Evolutionary conservation across 495 filamentous ascomycete genomes (phyloP), one percentile per base, ranked within the genome.

Genomic region (Penicillium soppii): DNA sequence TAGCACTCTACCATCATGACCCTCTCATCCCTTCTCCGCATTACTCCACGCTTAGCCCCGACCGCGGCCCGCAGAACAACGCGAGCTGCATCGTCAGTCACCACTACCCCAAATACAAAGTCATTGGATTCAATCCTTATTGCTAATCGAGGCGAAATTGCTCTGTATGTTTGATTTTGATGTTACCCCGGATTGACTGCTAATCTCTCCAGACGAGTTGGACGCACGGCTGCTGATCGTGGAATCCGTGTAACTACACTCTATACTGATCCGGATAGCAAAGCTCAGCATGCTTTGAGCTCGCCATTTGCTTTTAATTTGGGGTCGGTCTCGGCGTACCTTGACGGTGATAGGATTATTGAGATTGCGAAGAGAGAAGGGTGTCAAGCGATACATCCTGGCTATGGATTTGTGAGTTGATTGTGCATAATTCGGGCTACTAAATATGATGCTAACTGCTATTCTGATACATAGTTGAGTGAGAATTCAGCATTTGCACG

Each of bases 81-180:
- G 41, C 61, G 72, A 60, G 53, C 66, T 40, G 67, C 64, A 22
- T 77, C 70, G 8, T 70, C 74, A 12, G 49, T 65, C 19, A 54
- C 70, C 2, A 58, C 42, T 33, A 43, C 52, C 7, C 16, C 66
- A 23, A 57, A 52, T 19, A 54, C 37, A 27, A 65, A 61, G 3
- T 82, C 90, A 9, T 77, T 97, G 47, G 85, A 86, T 39, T 95
- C 91, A 13, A 86, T 97, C 41, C 76, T 97, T 1, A 97, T 99
- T 62, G 94, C 94, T 13, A 99, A 99, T 64, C 84, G 94, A 56
- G 94, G 94, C 53, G 94, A 99, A 66, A 99, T 99, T 62, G 95
- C 94, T 45, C 75, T 97, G 77, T 88, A 65, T 43, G 78, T 68
- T 16, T 35, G 17, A 13, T n/a, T 33, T 32, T 41, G 2, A 12